These are phyloP conservation scores for Phaeolepiota aurea DNA, from an alignment of 768 basidiomycete species.

Conservation along the genomic window DNA sequence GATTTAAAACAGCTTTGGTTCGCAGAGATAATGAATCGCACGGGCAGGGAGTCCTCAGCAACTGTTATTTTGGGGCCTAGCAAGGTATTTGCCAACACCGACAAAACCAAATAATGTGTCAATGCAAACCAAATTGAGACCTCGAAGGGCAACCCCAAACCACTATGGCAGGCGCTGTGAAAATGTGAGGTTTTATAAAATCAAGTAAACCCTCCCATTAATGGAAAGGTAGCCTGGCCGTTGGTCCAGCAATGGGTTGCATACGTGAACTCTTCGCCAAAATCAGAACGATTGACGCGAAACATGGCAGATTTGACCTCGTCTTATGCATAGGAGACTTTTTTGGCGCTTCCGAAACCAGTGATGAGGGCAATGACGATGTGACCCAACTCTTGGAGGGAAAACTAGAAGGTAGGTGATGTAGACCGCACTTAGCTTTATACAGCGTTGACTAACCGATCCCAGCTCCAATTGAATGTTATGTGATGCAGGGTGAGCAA, in stretches of 20 bases:
- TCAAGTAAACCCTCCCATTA: not conserved
- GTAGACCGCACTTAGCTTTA: too few relatives aligned
- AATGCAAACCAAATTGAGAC: too few relatives aligned
- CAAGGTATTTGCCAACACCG: too few relatives aligned
- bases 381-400: constrained; percentile 65
- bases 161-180: not conserved
- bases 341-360: constrained; percentile 48
- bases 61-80: too few relatives aligned
- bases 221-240: constrained; percentile 45
- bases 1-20: too few relatives aligned
- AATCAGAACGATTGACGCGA: constrained; percentile 76
- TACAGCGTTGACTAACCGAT: constrained; percentile 9
- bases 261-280: constrained; percentile 73
- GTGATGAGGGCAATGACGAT: constrained; percentile 27
- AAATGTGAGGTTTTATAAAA: not conserved
- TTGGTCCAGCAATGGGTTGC: constrained; percentile 73
- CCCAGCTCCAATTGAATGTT: constrained; percentile 81
- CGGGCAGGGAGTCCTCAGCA: too few relatives aligned
- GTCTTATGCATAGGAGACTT: constrained; percentile 81
- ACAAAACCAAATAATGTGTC: too few relatives aligned
- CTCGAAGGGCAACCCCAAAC: not conserved
- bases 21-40: too few relatives aligned
- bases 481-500: constrained; percentile 83
- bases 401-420: constrained; percentile 53
- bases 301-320: constrained; percentile 90